Base-by-base conservation (phyloP, 805 yeast genomes). In the Komagataella kurtzmanii region DNA sequence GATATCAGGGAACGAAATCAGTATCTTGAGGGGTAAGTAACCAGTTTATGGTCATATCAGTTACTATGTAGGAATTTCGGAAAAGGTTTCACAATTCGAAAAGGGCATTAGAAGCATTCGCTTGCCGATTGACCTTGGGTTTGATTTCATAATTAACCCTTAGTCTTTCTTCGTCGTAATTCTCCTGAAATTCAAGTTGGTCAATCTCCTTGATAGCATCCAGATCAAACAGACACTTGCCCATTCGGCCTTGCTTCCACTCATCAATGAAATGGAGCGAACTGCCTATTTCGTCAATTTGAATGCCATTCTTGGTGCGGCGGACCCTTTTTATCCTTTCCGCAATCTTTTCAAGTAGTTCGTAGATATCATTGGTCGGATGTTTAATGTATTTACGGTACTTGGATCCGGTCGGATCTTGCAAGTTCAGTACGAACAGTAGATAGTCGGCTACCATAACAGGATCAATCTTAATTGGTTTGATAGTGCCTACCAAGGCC, bases 401-500 rank as follows among this genome's bases (percentile, higher is more conserved):
- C 7, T 66, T 61, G 8, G 57, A 53, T 2, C 81, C 81, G 3
- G 65, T 57, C 2, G 73, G 70, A 53, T 76, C 78, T 55, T 79
- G 84, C 17, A 81, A 62, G 61, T 93, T 91, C 66, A 90, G 67
- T 19, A 85, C 67, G 59, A 73, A 93, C 24, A 91, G 70, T 43
- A 91, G 66, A 63, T 85, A 91, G 62, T 91, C 98, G 0, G 96
- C 95, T 51, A 84, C 86, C 36, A 88, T 76, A 3, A 85, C 80
- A 0, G 96, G 95, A 61, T 90, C 97, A 14, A 88, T 76, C n/a
- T 77, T 70, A 14, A 76, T 74, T 4, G 77, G 69, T 53, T 80
- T 80, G 5, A 90, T 84, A 49, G 93, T 83, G 1, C 95, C 95
- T 44, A 85, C 80, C 17, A 89, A 66, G 1, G 86, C 73, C 44